Conservation (phyloP, 345 rosid species). For the Moricandia moricandioides region DNA sequence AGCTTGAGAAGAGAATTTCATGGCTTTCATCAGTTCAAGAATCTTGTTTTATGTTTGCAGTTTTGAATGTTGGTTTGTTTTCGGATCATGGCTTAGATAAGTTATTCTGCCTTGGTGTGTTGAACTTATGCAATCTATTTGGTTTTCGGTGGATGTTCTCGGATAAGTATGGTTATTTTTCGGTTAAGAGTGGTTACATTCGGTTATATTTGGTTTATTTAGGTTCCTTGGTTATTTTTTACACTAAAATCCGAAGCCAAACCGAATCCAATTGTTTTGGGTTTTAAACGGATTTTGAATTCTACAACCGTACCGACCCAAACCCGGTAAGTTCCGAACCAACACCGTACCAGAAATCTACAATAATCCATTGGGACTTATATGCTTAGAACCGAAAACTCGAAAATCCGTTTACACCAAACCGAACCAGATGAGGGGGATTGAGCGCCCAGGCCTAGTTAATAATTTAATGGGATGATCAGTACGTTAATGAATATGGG, state of each 20-base stretch:
- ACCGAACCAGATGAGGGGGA: neutral
- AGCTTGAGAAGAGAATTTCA: no score
- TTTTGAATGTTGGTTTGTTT: no score
- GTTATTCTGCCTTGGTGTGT: no score
- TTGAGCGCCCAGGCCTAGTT: neutral
- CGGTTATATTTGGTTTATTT: neutral
- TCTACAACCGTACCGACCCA: neutral
- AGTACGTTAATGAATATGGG: no score
- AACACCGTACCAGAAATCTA: neutral
- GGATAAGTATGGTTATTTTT: neutral
- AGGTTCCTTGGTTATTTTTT: neutral
- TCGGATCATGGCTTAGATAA: no score
- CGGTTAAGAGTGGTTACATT: neutral
- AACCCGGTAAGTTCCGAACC: neutral
- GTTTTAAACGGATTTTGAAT: neutral
- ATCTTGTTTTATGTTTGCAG: no score
- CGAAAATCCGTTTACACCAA: neutral
- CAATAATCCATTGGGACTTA: neutral
- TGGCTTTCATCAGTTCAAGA: no score
- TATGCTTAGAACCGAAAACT: neutral
- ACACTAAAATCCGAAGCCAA: neutral
- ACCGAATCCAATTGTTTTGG: neutral
- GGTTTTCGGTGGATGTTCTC: no score
- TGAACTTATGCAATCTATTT: no score
- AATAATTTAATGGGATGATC: no score